Conservation (phyloP, 306 rosid genomes). For the Malus asiatica region DNA sequence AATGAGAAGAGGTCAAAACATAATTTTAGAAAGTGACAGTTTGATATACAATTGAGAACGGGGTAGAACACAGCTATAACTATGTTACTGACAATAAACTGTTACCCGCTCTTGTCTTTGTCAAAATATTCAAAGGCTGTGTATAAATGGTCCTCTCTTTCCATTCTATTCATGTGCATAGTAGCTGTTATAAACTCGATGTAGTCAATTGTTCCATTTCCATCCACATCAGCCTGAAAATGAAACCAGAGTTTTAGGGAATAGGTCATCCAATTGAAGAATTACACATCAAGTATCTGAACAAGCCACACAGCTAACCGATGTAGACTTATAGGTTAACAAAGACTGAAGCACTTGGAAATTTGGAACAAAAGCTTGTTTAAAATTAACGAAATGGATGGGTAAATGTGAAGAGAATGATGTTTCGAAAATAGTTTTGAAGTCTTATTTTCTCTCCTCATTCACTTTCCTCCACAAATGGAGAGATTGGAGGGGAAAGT, state of each 20-base stretch:
- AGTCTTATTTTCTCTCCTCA: neutral
- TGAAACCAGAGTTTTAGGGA: constrained; percentile 11
- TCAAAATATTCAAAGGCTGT: constrained; percentile 91
- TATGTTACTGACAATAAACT: neutral
- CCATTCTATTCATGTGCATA: constrained; percentile 94
- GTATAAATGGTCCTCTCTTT: constrained; percentile 86
- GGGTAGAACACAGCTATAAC: neutral
- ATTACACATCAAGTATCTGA: neutral
- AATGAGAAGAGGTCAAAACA: constrained; percentile 3
- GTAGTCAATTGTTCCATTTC: constrained; percentile 88
- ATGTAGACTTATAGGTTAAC: neutral
- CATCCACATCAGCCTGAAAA: constrained; percentile 93
- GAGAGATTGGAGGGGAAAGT: neutral
- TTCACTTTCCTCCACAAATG: neutral
- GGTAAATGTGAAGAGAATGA: neutral
- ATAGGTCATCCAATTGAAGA: constrained; percentile 7
- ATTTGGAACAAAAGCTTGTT: neutral
- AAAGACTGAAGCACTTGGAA: neutral
- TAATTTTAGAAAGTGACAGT: neutral
- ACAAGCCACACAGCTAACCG: neutral
- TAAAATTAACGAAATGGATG: neutral
- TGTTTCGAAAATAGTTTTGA: neutral
- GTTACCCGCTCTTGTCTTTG: constrained; percentile 88
- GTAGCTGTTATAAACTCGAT: constrained; percentile 93
- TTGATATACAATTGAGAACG: neutral